These are phyloP conservation scores for Verticillium nonalfalfae DNA, from an alignment of 2,329 filamentous ascomycete genomes.

Conservation along the genomic window DNA sequence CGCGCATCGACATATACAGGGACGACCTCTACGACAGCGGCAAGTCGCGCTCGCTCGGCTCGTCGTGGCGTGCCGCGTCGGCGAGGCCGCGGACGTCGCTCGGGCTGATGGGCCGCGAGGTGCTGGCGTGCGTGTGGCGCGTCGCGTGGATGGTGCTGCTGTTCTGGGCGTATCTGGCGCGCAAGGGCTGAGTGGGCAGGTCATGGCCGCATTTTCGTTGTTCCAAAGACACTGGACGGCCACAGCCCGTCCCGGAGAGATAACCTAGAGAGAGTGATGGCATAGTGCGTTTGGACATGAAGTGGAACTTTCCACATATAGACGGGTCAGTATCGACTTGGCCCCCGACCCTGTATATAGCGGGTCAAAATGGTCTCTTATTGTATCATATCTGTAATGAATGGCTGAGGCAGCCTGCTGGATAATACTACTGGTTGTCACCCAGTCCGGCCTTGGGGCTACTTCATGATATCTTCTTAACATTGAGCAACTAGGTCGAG, in stretches of 20 bases:
- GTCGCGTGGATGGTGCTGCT: slow-evolving; percentile 57
- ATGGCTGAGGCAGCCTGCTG: not conserved
- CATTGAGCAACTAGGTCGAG: too few species aligned
- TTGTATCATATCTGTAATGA: not conserved
- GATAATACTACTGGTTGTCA: not conserved
- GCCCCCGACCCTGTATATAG: not conserved
- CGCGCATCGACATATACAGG: slow-evolving; percentile 47
- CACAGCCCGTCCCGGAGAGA: not conserved
- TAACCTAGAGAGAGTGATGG: not conserved
- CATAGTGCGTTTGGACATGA: not conserved
- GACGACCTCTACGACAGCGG: slow-evolving; percentile 36
- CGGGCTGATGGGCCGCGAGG: slow-evolving; percentile 48
- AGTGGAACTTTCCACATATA: not conserved
- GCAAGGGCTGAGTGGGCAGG: slow-evolving; percentile 42
- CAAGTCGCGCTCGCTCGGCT: slow-evolving; percentile 20
- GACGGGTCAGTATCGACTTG: not conserved
- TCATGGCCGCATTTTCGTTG: too few species aligned
- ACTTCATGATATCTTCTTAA: too few species aligned
- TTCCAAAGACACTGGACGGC: not conserved
- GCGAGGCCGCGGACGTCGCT: slow-evolving; percentile 23
- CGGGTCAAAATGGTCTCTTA: not conserved
- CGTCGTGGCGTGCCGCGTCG: slow-evolving; percentile 18
- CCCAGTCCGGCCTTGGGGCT: not conserved
- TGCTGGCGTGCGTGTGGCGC: slow-evolving; percentile 54
- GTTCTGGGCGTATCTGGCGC: slow-evolving; percentile 63